Evolutionary conservation across 1,284 basidiomycete genomes (phyloP).

Genomic region (Taiwanofungus camphoratus): DNA sequence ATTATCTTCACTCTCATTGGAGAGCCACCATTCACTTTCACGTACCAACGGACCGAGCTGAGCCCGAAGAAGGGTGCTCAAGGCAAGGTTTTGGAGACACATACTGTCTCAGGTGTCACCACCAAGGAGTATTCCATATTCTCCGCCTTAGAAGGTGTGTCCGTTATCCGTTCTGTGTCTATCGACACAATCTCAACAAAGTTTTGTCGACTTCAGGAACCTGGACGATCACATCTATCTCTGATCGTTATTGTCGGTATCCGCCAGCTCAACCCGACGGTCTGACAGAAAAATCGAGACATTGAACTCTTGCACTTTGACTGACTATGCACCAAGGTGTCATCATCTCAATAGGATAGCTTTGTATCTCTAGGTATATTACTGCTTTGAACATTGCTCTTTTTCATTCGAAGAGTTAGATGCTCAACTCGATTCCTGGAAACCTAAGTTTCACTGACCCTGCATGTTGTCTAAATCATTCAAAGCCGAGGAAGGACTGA

Average conservation of each 20-base stretch:
- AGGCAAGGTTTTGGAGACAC: conserved; percentile 80
- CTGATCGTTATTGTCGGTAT: conserved; percentile 30
- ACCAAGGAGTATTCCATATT: conserved; percentile 81
- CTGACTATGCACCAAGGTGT: too few relatives aligned
- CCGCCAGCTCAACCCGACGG: conserved; percentile 26
- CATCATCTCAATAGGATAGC: not conserved
- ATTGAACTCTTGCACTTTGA: conserved; percentile 9
- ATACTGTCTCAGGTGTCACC: conserved; percentile 78
- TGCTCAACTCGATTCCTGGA: too few relatives aligned
- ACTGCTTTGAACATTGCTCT: not conserved
- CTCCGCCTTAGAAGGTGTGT: conserved; percentile 79
- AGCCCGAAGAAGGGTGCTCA: conserved; percentile 57
- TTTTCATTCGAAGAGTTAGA: too few relatives aligned
- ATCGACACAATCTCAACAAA: conserved; percentile 11
- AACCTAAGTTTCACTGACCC: too few relatives aligned
- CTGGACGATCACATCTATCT: conserved; percentile 76
- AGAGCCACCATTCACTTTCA: conserved; percentile 93
- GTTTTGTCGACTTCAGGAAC: conserved; percentile 53
- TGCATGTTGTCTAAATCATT: too few relatives aligned
- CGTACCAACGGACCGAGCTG: conserved; percentile 79
- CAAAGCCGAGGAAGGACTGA: conserved; percentile 10
- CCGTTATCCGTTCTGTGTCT: conserved; percentile 1
- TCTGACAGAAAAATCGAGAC: conserved; percentile 18
- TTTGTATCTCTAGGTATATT: not conserved
- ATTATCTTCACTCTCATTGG: conserved; percentile 87